Evolutionary conservation across 345 rosid genomes (phyloP), one percentile per base, ranked within the genome.

Genomic region (Citrus australasica): DNA sequence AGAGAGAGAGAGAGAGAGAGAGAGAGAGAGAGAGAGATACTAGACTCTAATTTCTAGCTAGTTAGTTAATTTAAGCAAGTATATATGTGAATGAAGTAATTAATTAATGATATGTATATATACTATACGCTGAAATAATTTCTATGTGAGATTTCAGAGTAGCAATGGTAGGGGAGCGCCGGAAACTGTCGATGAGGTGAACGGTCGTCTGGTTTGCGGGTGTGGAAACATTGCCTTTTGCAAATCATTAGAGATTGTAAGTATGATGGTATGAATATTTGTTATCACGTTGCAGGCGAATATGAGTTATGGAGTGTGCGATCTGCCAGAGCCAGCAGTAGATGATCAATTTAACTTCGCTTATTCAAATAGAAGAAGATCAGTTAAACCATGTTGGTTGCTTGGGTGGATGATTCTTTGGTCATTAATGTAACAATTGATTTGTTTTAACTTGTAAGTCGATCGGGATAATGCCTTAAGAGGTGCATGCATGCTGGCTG

Each of bases 101-200:
- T 53, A 53, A 53, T 53, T 17, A 53, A 5, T 53, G 7, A 5
- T 53, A 46, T 46, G 51, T 46, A 1, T 46, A 4, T 46, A 46
- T 46, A 46, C 51, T 46, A 11, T 13, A 13, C 16, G 51, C 51
- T 5, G 22, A 53, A 53, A 53, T 1, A 46, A 46, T 61, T 83
- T 56, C 21, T 28, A 16, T 14, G 58, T 76, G 40, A 73, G 71
- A 64, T 75, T 82, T 38, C 83, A 96, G 99, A 88, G 90, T 83
- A 94, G 97, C 64, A 90, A 96, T 74, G 94, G 95, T 4, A 95
- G 98, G 74, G 98, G 98, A 78, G 94, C 95, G n/a, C 88, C 91
- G 2, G 86, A 83, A 81, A 96, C 95, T 5, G 76, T 87, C 4
- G 97, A 94, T 83, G 66, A 79, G 68, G 86, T 84, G n/a, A 96